Evolutionary conservation across 2,329 filamentous ascomycete species (phyloP).

Genomic region (Fusarium kyushuense): DNA sequence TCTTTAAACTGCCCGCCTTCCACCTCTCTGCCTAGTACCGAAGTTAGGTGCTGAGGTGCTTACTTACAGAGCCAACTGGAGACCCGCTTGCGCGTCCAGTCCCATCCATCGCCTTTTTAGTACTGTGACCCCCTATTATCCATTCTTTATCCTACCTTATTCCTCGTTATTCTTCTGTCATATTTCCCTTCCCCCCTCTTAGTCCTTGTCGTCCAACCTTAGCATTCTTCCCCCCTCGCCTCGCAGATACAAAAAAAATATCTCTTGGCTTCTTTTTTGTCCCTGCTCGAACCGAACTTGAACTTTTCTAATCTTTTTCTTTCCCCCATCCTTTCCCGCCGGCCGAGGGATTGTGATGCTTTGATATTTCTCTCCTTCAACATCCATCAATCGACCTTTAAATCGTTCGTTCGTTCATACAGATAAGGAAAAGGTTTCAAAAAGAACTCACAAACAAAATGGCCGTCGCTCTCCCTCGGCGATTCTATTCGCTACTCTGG

Average conservation of each 20-base stretch:
- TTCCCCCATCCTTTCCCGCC: constrained; percentile 24
- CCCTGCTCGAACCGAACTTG: neutral
- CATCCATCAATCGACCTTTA: constrained; percentile 15
- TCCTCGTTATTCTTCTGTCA: constrained; percentile 18
- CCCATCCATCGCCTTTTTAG: neutral
- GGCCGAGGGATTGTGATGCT: constrained; percentile 34
- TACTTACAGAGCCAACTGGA: neutral
- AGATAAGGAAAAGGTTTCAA: neutral
- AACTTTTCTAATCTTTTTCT: neutral
- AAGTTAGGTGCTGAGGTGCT: neutral
- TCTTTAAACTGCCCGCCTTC: neutral
- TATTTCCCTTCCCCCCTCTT: constrained; percentile 10
- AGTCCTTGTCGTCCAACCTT: constrained; percentile 15
- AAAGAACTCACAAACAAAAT: constrained; percentile 18
- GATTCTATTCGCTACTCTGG: constrained; percentile 42
- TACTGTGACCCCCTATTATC: constrained; percentile 23
- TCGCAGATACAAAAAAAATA: constrained; percentile 16
- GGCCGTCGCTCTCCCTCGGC: constrained; percentile 39
- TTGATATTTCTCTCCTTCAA: constrained; percentile 25
- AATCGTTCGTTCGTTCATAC: constrained; percentile 7
- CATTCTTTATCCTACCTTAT: constrained; percentile 14
- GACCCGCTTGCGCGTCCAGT: constrained; percentile 30
- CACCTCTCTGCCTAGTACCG: neutral
- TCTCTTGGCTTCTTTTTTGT: constrained; percentile 23
- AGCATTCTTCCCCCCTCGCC: constrained; percentile 3